phyloP scores from a whole-genome alignment of 768 basidiomycete species.

The Rubroboletus satanas region DNA sequence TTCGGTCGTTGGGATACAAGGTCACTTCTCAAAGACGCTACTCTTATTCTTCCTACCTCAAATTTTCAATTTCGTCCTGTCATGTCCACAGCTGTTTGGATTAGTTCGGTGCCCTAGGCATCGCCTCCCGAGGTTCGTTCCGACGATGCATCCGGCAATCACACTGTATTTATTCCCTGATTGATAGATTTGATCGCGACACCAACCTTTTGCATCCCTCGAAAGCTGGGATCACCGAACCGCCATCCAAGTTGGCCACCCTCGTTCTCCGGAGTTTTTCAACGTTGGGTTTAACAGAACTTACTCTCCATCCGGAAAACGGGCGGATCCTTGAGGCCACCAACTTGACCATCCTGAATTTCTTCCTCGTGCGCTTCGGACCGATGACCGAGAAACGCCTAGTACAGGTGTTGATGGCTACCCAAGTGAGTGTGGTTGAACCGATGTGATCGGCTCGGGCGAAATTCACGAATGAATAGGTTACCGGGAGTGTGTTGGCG shows the following conservation, averaged over 20 bases:
- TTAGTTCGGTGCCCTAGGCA: constrained; percentile 93
- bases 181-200: constrained; percentile 62
- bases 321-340: constrained; percentile 66
- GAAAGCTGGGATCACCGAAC: constrained; percentile 52
- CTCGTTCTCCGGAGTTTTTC: constrained; percentile 59
- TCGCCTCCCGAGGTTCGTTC: constrained; percentile 77
- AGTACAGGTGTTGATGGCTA: constrained; percentile 63
- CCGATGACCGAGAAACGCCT: constrained; percentile 83
- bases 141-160: background rate
- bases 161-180: background rate
- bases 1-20: constrained; percentile 94
- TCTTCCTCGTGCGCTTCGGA: constrained; percentile 74
- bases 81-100: constrained; percentile 92
- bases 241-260: constrained; percentile 52
- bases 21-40: constrained; percentile 95
- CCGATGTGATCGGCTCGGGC: background rate
- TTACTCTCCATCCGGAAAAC: constrained; percentile 52
- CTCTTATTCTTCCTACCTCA: constrained; percentile 97
- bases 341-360: constrained; percentile 90
- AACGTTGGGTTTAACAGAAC: constrained; percentile 58
- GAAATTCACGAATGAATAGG: constrained; percentile 35
- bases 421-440: constrained; percentile 53
- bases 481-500: constrained; percentile 72
- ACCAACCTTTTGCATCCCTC: constrained; percentile 82
- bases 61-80: constrained; percentile 94